A percentile compares a stretch with the other conserved stretches of the same genome.
Conservation (phyloP, 2,329 filamentous ascomycete species). For the Massarina eburnea region DNA sequence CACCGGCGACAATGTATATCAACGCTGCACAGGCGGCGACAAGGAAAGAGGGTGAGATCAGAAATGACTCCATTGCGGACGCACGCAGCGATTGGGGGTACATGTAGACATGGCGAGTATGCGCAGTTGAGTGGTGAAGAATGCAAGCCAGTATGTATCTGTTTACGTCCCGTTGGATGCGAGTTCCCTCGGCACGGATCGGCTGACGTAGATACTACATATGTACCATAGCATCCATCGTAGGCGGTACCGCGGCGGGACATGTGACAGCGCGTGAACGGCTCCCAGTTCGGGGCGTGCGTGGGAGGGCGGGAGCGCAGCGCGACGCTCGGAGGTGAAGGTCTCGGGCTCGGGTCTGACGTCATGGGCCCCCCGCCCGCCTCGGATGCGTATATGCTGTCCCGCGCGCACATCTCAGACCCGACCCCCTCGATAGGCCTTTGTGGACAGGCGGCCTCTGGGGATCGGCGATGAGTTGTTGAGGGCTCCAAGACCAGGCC, state of each 20-base stretch:
- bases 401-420: constrained; percentile 1
- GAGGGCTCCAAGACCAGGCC: constrained; percentile 1
- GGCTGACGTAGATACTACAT: neutral
- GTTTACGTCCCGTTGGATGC: neutral
- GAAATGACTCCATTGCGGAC: constrained; percentile 4
- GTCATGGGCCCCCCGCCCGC: neutral
- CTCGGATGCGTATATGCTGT: neutral
- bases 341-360: neutral
- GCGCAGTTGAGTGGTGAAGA: neutral
- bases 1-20: constrained; percentile 4
- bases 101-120: neutral
- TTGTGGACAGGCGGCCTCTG: neutral
- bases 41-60: neutral
- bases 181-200: neutral
- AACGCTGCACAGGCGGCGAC: neutral
- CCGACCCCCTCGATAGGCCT: neutral
- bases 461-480: constrained; percentile 10
- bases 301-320: too few species aligned
- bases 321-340: too few species aligned
- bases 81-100: neutral
- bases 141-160: constrained; percentile 2
- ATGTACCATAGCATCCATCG: neutral
- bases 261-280: constrained; percentile 1
- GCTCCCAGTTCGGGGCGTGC: too few species aligned
- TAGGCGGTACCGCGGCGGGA: neutral